phyloP scores from a whole-genome alignment of 129 eudicot genomes.

The Flaveria trinervia region DNA sequence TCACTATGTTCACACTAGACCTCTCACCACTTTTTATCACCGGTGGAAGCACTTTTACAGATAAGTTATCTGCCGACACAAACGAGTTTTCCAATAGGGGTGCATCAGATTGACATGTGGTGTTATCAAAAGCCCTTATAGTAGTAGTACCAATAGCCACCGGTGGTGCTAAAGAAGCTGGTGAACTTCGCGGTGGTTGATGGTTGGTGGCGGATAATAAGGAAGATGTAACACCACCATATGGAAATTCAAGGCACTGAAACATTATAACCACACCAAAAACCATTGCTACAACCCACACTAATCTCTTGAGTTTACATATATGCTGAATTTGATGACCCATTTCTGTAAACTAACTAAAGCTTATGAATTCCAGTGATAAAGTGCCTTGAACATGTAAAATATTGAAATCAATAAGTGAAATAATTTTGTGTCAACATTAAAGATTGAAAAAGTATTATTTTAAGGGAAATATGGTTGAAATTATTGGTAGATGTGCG shows the following conservation, averaged over 20 bases:
- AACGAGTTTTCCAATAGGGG: neutral
- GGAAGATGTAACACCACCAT: neutral
- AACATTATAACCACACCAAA: neutral
- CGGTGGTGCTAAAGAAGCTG: neutral
- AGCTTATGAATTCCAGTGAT: neutral
- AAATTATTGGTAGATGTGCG: neutral
- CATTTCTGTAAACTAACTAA: neutral
- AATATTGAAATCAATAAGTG: neutral
- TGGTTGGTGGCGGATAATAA: neutral
- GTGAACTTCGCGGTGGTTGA: neutral
- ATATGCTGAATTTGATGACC: neutral
- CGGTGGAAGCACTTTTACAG: neutral
- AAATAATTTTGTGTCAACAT: neutral
- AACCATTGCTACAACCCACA: neutral
- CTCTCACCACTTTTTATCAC: neutral
- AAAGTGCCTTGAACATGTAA: neutral
- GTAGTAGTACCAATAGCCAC: neutral
- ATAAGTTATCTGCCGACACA: neutral
- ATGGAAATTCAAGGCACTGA: neutral
- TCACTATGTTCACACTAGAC: neutral
- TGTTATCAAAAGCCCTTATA: neutral
- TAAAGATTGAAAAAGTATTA: neutral
- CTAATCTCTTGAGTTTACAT: neutral
- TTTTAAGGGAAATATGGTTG: neutral
- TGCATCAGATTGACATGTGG: neutral